Evolutionary conservation across 805 yeast genomes (phyloP).

Genomic region (Teunomyces tritomae): DNA sequence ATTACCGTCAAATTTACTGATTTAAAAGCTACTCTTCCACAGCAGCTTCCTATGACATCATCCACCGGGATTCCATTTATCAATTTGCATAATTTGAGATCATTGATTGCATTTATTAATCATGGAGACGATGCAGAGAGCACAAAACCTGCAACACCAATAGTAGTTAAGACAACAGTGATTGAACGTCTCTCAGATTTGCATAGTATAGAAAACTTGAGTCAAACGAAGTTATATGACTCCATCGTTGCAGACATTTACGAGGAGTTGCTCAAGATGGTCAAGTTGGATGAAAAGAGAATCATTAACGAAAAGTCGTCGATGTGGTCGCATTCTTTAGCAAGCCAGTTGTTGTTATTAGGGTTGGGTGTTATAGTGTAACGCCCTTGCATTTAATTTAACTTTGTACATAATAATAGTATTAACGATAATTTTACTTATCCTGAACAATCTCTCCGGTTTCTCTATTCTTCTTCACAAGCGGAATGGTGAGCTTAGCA

Average conservation of each 20-base stretch:
- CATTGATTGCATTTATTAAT: constrained; percentile 61
- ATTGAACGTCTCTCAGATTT: constrained; percentile 42
- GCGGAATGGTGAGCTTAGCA: constrained; percentile 23
- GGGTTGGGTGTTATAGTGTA: constrained; percentile 61
- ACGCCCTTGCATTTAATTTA: neutral
- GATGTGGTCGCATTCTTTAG: constrained; percentile 58
- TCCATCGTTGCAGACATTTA: constrained; percentile 54
- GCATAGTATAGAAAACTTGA: constrained; percentile 29
- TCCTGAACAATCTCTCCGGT: constrained; percentile 13
- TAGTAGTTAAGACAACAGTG: constrained; percentile 38
- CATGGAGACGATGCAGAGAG: constrained; percentile 25
- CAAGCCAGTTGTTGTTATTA: constrained; percentile 54
- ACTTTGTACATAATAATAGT: neutral
- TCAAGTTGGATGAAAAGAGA: constrained; percentile 51
- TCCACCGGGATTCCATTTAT: constrained; percentile 54
- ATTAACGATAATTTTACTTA: neutral
- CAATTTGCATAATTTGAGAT: constrained; percentile 56
- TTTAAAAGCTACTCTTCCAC: constrained; percentile 53
- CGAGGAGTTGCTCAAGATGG: constrained; percentile 53
- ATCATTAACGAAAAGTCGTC: constrained; percentile 44
- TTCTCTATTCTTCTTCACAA: constrained; percentile 16
- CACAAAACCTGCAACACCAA: constrained; percentile 17
- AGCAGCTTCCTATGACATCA: constrained; percentile 48
- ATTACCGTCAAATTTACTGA: constrained; percentile 63
- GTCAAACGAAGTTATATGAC: constrained; percentile 49